phyloP scores from a whole-genome alignment of 305 asterid species.

The Fraxinus platypoda region DNA sequence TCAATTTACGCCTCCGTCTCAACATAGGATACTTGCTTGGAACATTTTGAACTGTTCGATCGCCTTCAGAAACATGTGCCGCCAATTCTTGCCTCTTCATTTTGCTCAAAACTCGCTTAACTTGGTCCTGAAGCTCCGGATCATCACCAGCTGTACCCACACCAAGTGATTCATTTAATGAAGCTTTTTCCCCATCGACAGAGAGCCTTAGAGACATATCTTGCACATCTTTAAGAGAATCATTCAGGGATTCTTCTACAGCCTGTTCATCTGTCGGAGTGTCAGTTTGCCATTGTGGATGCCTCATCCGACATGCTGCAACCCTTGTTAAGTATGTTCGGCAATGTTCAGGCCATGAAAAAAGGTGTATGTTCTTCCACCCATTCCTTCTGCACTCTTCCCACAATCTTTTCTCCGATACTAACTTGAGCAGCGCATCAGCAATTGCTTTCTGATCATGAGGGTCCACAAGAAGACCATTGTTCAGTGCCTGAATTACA shows the following conservation, averaged over 20 bases:
- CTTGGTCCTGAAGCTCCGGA: conserved; percentile 63
- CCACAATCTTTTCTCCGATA: conserved; percentile 87
- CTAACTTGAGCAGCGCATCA: conserved; percentile 82
- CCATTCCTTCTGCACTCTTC: conserved; percentile 77
- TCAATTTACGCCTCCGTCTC: conserved; percentile 60
- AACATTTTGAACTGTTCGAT: conserved; percentile 34
- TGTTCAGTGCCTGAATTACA: conserved; percentile 62
- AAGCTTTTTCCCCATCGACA: conserved; percentile 72
- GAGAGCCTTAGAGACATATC: conserved; percentile 79
- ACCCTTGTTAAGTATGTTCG: conserved; percentile 71
- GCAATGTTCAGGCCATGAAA: conserved; percentile 95
- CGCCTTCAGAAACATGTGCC: conserved; percentile 34
- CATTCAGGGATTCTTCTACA: conserved; percentile 62
- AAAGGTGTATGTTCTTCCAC: conserved; percentile 82
- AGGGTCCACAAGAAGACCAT: conserved; percentile 88
- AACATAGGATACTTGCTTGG: conserved; percentile 66
- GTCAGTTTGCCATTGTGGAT: conserved; percentile 89
- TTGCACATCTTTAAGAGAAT: conserved; percentile 69
- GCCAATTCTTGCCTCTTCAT: conserved; percentile 51
- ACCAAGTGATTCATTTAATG: conserved; percentile 51
- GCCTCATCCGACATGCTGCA: conserved; percentile 87
- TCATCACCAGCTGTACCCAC: conserved; percentile 36
- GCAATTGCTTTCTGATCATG: conserved; percentile 78
- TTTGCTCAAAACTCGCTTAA: conserved; percentile 60
- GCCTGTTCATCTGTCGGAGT: conserved; percentile 59